Evolutionary conservation across 306 rosid genomes (phyloP), one percentile per base, ranked within the genome.

Genomic region (Quercus mongolica): DNA sequence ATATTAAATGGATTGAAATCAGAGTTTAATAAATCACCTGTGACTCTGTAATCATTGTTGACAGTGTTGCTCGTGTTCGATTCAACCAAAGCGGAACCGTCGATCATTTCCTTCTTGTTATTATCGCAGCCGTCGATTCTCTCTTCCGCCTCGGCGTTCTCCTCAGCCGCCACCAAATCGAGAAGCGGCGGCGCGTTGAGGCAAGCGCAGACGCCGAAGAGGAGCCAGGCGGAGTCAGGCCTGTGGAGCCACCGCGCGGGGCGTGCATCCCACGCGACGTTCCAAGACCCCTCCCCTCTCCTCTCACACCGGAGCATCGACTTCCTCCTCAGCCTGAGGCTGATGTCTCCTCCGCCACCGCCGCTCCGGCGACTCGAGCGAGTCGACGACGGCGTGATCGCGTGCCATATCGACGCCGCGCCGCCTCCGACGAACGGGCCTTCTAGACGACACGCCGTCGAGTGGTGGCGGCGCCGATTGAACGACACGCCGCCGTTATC

Each of bases 231-330:
- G 0, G 98, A 91, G 79, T 94, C 97, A 0, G 97, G 61, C 4
- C 94, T 83, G 71, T 94, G 97, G 65, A 94, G 97, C 98, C 98
- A 94, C 44, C 98, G 88, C 0, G 97, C 97, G 0, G 98, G 98
- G 1, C 98, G 91, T 0, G 97, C 86, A n/a, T 94, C 98, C 89
- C 91, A 86, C 1, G 95, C 97, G 18, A 88, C 98, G 72, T 94
- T 94, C 98, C 98, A 94, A 5, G 97, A 94, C 41, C 97, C 98
- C 73, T 92, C 98, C 4, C 97, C 98, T 19, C 83, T 94, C 67
- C 82, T 74, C 58, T 86, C 94, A 64, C 83, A 88, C 81, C 86
- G 85, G 52, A 82, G 86, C 63, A 83, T 62, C 46, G 73, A 81
- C 2, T 74, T 69, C 18, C 86, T 82, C 3, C 89, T 78, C 3